Conservation (phyloP, 768 basidiomycete genomes). For the Clitopilus passeckerianus region DNA sequence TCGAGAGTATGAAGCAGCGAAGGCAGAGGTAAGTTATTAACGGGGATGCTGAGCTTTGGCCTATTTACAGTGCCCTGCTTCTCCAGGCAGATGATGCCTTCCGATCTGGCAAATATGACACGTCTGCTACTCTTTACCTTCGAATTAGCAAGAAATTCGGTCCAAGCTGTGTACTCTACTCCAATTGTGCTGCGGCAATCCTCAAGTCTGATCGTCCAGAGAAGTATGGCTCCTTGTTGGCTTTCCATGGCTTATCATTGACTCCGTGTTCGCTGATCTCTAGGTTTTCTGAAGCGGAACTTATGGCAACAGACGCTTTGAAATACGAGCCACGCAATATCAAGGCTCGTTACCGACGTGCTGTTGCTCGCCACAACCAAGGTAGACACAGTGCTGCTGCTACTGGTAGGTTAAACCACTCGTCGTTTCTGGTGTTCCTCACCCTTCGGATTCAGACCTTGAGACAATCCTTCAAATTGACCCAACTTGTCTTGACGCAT, state of each 20-base stretch:
- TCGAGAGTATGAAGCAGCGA: neutral
- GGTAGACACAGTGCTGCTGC: slow-evolving; percentile 19
- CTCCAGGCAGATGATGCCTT: neutral
- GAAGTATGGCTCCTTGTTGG: neutral
- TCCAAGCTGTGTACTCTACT: neutral
- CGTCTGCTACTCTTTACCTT: neutral
- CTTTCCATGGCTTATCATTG: no score
- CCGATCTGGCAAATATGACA: neutral
- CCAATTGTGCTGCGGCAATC: neutral
- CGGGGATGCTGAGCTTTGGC: neutral
- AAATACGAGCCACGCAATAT: slow-evolving; percentile 24
- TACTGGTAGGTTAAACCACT: slow-evolving; percentile 14
- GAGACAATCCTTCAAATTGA: slow-evolving; percentile 18
- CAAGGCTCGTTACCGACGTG: slow-evolving; percentile 36
- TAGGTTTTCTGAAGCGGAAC: slow-evolving; percentile 35
- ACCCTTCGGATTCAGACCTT: slow-evolving; percentile 16
- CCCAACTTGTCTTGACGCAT: slow-evolving; percentile 11
- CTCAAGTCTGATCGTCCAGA: neutral
- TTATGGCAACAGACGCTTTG: slow-evolving; percentile 32
- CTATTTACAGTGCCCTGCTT: neutral
- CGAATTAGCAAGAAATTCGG: neutral
- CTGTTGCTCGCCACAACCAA: slow-evolving; percentile 27
- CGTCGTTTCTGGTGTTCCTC: neutral
- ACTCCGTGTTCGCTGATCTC: neutral
- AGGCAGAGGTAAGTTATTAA: neutral